These are phyloP conservation scores for Solanum sparsipilum DNA, from an alignment of 257 asterid genomes.

Conservation along the genomic window DNA sequence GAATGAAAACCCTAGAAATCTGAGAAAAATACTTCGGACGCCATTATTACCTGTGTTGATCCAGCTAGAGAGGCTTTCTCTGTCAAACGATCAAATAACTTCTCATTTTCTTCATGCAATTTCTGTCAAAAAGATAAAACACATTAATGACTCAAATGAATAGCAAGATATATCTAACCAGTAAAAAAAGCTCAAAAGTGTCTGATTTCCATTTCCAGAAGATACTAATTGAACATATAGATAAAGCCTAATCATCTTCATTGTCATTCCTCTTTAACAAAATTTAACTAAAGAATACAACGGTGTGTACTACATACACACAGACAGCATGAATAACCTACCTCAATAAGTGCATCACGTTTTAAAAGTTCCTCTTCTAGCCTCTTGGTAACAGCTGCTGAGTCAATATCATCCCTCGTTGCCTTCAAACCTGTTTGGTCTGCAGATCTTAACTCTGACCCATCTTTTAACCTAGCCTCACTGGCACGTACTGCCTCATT, in stretches of 20 bases:
- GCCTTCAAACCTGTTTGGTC: slow-evolving; percentile 29
- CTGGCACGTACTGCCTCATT: slow-evolving; percentile 51
- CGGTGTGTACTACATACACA: neutral
- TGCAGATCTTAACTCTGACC: slow-evolving; percentile 33
- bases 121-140: slow-evolving; percentile 37
- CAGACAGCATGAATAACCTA: slow-evolving; percentile 7
- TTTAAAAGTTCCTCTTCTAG: slow-evolving; percentile 96
- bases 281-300: neutral
- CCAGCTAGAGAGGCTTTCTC: slow-evolving; percentile 76
- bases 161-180: neutral
- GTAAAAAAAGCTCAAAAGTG: neutral
- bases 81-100: slow-evolving; percentile 84
- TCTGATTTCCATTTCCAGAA: neutral
- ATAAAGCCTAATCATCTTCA: neutral
- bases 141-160: neutral
- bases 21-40: neutral
- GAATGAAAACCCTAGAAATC: neutral
- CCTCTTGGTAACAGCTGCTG: slow-evolving; percentile 74
- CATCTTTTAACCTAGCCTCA: slow-evolving; percentile 34
- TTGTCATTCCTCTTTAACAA: neutral
- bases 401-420: slow-evolving; percentile 47
- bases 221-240: neutral
- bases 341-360: slow-evolving; percentile 98
- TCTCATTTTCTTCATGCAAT: slow-evolving; percentile 97
- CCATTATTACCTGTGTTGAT: slow-evolving; percentile 60